Evolutionary conservation across 1,139 yeast genomes (phyloP).

Genomic region (Nakaseomyces nivariensis): DNA sequence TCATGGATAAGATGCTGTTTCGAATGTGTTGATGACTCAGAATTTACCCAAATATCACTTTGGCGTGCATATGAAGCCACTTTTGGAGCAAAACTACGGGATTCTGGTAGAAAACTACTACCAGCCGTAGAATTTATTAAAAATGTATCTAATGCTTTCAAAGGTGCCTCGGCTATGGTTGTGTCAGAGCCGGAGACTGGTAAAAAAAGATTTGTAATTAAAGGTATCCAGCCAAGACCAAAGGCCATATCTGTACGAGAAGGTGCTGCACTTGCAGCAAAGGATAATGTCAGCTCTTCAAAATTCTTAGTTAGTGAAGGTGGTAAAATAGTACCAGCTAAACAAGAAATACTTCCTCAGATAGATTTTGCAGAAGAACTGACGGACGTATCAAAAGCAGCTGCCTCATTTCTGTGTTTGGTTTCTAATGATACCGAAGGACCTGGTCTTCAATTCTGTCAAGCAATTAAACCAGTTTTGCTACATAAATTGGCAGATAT

Average conservation of each 20-base stretch:
- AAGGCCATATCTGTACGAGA: slow-evolving; percentile 9
- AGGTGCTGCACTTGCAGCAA: slow-evolving; percentile 1
- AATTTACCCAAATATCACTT: slow-evolving; percentile 87
- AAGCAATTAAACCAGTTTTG: slow-evolving; percentile 22
- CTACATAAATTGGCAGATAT: slow-evolving; percentile 26
- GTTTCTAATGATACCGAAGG: slow-evolving; percentile 27
- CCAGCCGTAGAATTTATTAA: slow-evolving; percentile 97
- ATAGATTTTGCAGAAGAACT: slow-evolving; percentile 22
- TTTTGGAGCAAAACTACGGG: slow-evolving; percentile 46
- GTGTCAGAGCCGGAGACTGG: slow-evolving; percentile 49
- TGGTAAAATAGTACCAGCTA: slow-evolving; percentile 15
- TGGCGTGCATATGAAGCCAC: slow-evolving; percentile 94
- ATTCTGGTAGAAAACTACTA: slow-evolving; percentile 46
- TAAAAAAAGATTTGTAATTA: slow-evolving; percentile 74
- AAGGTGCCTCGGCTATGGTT: slow-evolving; percentile 92
- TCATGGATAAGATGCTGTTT: slow-evolving; percentile 92
- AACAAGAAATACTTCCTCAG: slow-evolving; percentile 21
- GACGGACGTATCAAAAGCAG: slow-evolving; percentile 27
- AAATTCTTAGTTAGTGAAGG: slow-evolving; percentile 15
- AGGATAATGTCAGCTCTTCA: slow-evolving; percentile 7
- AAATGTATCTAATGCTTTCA: slow-evolving; percentile 84
- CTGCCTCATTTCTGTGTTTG: slow-evolving; percentile 26
- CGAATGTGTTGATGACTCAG: slow-evolving; percentile 65
- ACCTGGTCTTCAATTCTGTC: slow-evolving; percentile 22
- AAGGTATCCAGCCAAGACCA: slow-evolving; percentile 69